Evolutionary conservation across 2,329 filamentous ascomycete genomes (phyloP), one percentile per base, ranked within the genome.

Genomic region (Colletotrichum tanaceti): DNA sequence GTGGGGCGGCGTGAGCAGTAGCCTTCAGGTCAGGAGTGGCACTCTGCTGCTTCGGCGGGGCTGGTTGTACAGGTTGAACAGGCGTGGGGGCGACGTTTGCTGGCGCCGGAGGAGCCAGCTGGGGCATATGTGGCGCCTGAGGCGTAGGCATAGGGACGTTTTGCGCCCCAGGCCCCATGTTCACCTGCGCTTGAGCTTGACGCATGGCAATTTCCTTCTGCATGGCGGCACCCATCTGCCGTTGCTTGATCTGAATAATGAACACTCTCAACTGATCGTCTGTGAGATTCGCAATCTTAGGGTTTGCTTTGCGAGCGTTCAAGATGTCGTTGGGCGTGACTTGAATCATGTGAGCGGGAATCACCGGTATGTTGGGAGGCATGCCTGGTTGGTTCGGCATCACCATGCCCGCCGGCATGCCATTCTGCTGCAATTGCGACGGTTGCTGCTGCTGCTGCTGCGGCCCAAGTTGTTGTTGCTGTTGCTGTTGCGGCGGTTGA

Each of bases 271-370:
- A 57, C 46, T 74, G 71, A 22, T 74, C 74, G 20, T 75, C 73
- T 14, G 73, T 70, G 24, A 73, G 62, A 4, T 65, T 69, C 4
- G 61, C 71, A 10, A 65, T 58, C 39, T 72, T 73, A 3, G 73
- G 70, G 7, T 75, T 65, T n/a, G 58, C 70, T 28, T 71, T 72
- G 44, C 76, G 75, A 6, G 74, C 66, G 13, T 47, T 47, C 28
- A 75, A 72, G 10, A 79, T 67, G 3, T 79, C 77, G 2, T 72
- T 68, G 5, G 70, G 73, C 2, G 75, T 71, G 5, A 77, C 71
- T 18, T 74, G 70, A 10, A 67, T 46, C 14, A 75, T n/a, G 14
- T 70, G 60, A 5, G 70, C 63, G 11, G 75, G 75, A 10, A 73
- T 63, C 32, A 57, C 44, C 38, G 63, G 63, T 28, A 71, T 41